Percentiles rank a stretch among this genome's conserved stretches.
Conservation (phyloP, 2,329 filamentous ascomycete species). For the Fusarium sororula region DNA sequence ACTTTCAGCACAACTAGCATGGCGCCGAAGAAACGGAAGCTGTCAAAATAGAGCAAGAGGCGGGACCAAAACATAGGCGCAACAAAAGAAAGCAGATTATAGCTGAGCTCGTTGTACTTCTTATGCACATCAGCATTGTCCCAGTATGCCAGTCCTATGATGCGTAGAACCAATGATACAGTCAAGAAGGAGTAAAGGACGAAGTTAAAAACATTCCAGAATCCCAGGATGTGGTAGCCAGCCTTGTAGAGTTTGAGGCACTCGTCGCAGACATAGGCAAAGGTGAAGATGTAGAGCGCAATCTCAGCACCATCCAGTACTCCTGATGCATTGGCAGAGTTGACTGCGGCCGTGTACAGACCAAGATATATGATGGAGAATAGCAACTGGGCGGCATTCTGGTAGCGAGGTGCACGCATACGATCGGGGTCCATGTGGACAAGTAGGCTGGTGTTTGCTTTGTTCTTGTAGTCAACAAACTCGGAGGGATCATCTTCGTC, state of each 20-base stretch:
- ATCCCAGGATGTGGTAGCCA: conserved; percentile 87
- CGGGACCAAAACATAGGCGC: conserved; percentile 98
- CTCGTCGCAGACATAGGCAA: conserved; percentile 92
- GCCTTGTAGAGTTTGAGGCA: conserved; percentile 92
- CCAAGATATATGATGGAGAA: conserved; percentile 84
- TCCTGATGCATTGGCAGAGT: conserved; percentile 87
- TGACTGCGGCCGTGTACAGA: conserved; percentile 91
- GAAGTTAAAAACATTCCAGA: conserved; percentile 97
- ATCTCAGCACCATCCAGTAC: conserved; percentile 87
- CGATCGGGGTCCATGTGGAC: conserved; percentile 91
- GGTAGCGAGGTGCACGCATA: conserved; percentile 91
- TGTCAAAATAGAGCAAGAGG: conserved; percentile 90
- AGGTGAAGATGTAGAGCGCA: conserved; percentile 87
- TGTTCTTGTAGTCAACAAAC: conserved; percentile 87
- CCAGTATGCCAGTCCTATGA: conserved; percentile 77
- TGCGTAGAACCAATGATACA: conserved; percentile 79
- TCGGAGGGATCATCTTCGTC: conserved; percentile 89
- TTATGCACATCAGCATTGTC: conserved; percentile 56
- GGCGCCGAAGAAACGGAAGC: conserved; percentile 93
- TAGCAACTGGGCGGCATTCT: conserved; percentile 88
- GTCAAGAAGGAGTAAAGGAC: conserved; percentile 82
- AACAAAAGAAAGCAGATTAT: conserved; percentile 92
- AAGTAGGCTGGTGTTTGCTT: conserved; percentile 80
- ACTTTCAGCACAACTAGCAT: conserved; percentile 98
- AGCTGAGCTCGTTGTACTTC: conserved; percentile 81